A percentile compares a stretch with the other conserved stretches of the same genome.
These are phyloP conservation scores for Hortiboletus flavorubellus DNA, from an alignment of 768 basidiomycete genomes.

Conservation along the genomic window DNA sequence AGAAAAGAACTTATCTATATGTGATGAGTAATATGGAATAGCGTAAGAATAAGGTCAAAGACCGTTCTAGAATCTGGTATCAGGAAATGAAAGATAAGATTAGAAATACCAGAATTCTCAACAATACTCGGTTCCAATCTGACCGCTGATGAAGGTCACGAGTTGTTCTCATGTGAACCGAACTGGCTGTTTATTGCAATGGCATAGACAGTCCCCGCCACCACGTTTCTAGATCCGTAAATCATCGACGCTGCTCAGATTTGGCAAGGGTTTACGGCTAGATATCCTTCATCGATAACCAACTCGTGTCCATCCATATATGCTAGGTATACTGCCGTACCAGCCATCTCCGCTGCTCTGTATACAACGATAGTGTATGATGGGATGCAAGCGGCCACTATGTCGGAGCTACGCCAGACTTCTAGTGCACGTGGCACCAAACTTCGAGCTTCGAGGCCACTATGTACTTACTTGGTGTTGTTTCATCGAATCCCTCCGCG, in stretches of 20 bases:
- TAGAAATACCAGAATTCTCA: too few species aligned
- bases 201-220: background rate
- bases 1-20: too few species aligned
- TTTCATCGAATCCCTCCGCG: too few species aligned
- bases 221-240: background rate
- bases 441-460: too few species aligned
- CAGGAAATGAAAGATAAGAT: too few species aligned
- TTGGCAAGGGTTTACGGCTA: constrained; percentile 66
- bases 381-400: too few species aligned
- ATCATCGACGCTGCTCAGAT: constrained; percentile 22
- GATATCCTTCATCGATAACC: constrained; percentile 70
- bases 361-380: background rate
- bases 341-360: constrained; percentile 73
- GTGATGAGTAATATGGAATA: too few species aligned
- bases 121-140: background rate
- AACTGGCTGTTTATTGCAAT: background rate
- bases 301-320: constrained; percentile 81
- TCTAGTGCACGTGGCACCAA: too few species aligned
- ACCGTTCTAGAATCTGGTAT: too few species aligned
- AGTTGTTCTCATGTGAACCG: background rate
- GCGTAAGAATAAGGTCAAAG: too few species aligned
- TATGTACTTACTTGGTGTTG: too few species aligned
- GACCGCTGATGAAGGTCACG: background rate
- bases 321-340: constrained; percentile 71
- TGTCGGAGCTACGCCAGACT: too few species aligned